Conservation (phyloP, 768 basidiomycete species). For the Boletellus sp. region DNA sequence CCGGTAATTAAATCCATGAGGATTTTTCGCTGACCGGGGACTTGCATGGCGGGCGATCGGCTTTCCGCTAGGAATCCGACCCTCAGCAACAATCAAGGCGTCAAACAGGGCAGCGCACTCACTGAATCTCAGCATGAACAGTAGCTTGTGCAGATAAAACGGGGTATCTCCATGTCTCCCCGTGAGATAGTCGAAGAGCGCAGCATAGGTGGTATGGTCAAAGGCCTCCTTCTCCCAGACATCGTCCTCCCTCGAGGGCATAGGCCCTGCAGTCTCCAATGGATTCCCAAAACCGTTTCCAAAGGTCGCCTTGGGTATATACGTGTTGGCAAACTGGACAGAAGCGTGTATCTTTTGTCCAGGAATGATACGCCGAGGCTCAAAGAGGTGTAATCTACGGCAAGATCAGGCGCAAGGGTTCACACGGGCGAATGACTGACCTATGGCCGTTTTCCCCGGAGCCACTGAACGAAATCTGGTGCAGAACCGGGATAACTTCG, state of each 20-base stretch:
- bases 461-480: slow-evolving; percentile 19
- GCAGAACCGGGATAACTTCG: slow-evolving; percentile 12
- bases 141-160: slow-evolving; percentile 13
- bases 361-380: slow-evolving; percentile 17
- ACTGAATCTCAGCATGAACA: slow-evolving; percentile 20
- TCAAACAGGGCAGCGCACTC: not conserved
- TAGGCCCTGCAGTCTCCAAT: slow-evolving; percentile 4
- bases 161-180: slow-evolving; percentile 7
- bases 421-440: not conserved
- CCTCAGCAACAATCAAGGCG: not conserved
- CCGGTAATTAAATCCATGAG: slow-evolving; percentile 3
- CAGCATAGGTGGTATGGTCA: slow-evolving; percentile 6
- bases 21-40: slow-evolving; percentile 1
- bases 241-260: slow-evolving; percentile 1
- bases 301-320: slow-evolving; percentile 15
- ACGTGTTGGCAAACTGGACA: slow-evolving; percentile 16
- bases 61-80: slow-evolving; percentile 7
- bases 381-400: slow-evolving; percentile 9
- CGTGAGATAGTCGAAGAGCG: slow-evolving; percentile 9
- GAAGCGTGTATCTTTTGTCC: slow-evolving; percentile 21
- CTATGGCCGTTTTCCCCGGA: slow-evolving; percentile 8
- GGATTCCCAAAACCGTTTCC: slow-evolving; percentile 16
- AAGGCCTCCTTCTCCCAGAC: slow-evolving; percentile 17
- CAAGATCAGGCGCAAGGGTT: not conserved
- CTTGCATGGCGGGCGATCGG: not conserved